Evolutionary conservation across 176 grass and related monocot species (phyloP), one percentile per base, ranked within the genome.

Genomic region (Oryza glaberrima): DNA sequence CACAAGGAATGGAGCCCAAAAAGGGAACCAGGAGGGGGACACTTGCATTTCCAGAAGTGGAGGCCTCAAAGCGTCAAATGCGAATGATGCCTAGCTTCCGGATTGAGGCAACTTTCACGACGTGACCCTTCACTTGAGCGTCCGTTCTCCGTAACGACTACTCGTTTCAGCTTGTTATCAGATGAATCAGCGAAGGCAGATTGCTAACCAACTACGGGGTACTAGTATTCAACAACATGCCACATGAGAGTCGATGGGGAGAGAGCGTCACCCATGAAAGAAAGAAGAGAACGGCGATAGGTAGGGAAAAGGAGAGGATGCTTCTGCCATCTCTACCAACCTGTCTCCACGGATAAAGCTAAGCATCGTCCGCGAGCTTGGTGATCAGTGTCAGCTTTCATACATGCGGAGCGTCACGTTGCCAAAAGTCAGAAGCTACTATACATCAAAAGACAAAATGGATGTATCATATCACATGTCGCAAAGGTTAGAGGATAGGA

Each of bases 281-380:
- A 47, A 45, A 41, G 40, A 41, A 41, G 40, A 41, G 36, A 63
- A 36, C 7, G 3, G 19, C 4, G 40, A 71, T 10, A 0, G 56
- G 25, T 76, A 19, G 47, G 11, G 15, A 34, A 44, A 40, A 16
- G 20, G 22, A 38, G 73, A 66, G 22, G 69, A 47, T 9, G 20
- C 19, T 65, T 11, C 40, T 72, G 41, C 52, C 51, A 65, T 48
- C 17, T 34, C 75, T 77, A 80, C 81, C 87, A 80, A 88, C 87
- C 76, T 88, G 81, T 84, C 47, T 34, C 87, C 87, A 69, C 69
- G 26, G 22, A 75, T 34, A 74, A 65, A 72, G 73, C 5, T 65
- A 58, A 36, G 12, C 2, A 23, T 3, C 47, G 43, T 54, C 41
- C 54, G 75, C 75, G 43, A 34, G 30, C n/a, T 69, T 15, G 11